Evolutionary conservation across 2,329 filamentous ascomycete species (phyloP), one percentile per base, ranked within the genome.

Genomic region (Shiraia sp.): DNA sequence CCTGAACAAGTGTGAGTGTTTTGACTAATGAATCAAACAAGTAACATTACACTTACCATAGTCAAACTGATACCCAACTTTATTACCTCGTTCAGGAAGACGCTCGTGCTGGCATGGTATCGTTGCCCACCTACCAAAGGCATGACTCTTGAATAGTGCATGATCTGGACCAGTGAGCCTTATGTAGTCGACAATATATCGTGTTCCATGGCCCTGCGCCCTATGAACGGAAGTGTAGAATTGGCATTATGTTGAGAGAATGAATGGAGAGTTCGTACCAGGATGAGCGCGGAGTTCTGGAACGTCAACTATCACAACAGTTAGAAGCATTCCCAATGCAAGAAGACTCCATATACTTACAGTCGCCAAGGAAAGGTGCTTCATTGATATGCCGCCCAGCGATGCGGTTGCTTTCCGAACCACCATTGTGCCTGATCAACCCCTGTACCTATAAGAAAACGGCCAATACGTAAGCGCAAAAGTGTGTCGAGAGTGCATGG

Each of bases 111-210:
- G 27, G 92, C 86, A 58, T 93, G 89, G 71, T 96, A 97, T 66
- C 91, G 86, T 63, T 91, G 88, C 54, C 90, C 88, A 65, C 86
- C 84, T 8, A 81, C 77, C 8, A 85, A 79, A n/a, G 90, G 87
- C 91, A 96, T 96, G 47, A 95, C 84, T 53, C 91, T 83, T 22
- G 91, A 96, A 71, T 97, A 96, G 74, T 96, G 92, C 79, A 96
- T 87, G 41, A 96, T 80, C 88, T 92, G 62, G 19, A 26, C 50
- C 32, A 16, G 42, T 54, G 40, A 51, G 45, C 39, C 40, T 33
- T 25, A 15, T 24, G 16, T 28, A 28, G n/a, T 16, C 8, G 19
- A 22, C 19, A 8, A 22, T 10, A 19, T 27, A 3, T 31, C 15
- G 10, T 22, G 23, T 36, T 15, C 32, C 14, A 33, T 28, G 34